Conservation (phyloP, 2,329 filamentous ascomycete genomes). For the Arthroderma sp. region DNA sequence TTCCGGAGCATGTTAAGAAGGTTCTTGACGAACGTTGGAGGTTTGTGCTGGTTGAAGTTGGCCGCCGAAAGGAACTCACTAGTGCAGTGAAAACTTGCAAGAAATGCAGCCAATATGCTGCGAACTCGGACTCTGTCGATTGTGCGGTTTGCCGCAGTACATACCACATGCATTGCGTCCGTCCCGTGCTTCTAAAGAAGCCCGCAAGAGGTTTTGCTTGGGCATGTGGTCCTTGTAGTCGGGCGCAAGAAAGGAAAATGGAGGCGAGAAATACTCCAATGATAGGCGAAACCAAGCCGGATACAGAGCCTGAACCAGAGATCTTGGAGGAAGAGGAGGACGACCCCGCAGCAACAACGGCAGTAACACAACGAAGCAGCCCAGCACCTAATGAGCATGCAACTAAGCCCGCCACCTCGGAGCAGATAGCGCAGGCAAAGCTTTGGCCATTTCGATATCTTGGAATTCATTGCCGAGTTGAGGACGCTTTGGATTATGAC, state of each 20-base stretch:
- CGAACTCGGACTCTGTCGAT: slow-evolving; percentile 89
- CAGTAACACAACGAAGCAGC: slow-evolving; percentile 24
- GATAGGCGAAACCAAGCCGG: slow-evolving; percentile 40
- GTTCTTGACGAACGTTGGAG: slow-evolving; percentile 94
- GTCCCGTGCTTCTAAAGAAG: slow-evolving; percentile 83
- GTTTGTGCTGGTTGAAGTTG: slow-evolving; percentile 86
- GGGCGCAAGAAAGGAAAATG: slow-evolving; percentile 84
- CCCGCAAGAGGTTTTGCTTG: slow-evolving; percentile 94
- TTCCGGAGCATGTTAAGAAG: slow-evolving; percentile 87
- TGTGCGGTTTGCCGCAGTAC: slow-evolving; percentile 90
- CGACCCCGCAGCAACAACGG: slow-evolving; percentile 45
- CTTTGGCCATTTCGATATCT: slow-evolving; percentile 95
- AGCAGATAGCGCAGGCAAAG: slow-evolving; percentile 83
- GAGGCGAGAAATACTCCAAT: slow-evolving; percentile 80
- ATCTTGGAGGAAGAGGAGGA: slow-evolving; percentile 69
- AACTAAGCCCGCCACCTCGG: slow-evolving; percentile 53
- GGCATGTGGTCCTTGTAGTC: slow-evolving; percentile 91
- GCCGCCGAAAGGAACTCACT: slow-evolving; percentile 86
- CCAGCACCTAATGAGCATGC: slow-evolving; percentile 41
- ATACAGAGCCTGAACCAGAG: slow-evolving; percentile 51
- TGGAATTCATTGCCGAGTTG: slow-evolving; percentile 86
- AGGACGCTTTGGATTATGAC: slow-evolving; percentile 92
- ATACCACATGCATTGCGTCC: slow-evolving; percentile 97
- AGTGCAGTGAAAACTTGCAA: slow-evolving; percentile 94
- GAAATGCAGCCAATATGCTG: slow-evolving; percentile 79